A percentile compares a stretch with the other conserved stretches of the same genome.
phyloP scores from a whole-genome alignment of 139 green algal species.

The Picochlorum costavermella region DNA sequence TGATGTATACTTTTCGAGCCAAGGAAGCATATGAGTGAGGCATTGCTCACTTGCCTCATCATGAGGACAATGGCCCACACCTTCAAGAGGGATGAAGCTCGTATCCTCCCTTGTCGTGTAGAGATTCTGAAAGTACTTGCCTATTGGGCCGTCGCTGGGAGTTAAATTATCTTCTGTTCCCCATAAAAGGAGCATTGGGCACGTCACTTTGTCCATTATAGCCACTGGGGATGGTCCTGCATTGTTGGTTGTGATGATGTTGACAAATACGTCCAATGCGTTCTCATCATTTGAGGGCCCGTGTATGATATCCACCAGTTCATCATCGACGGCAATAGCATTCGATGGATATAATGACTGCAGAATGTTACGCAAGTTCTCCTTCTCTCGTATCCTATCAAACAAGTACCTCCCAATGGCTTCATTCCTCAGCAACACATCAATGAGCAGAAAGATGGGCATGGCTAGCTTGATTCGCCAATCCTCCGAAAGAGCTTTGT shows the following conservation, averaged over 20 bases:
- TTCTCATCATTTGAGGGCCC: slow-evolving; percentile 45
- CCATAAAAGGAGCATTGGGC: slow-evolving; percentile 81
- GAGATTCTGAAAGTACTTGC: slow-evolving; percentile 62
- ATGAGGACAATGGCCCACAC: slow-evolving; percentile 61
- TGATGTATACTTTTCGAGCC: slow-evolving; percentile 32
- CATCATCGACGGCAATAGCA: slow-evolving; percentile 67
- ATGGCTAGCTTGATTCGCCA: slow-evolving; percentile 70
- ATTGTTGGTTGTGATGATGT: slow-evolving; percentile 63
- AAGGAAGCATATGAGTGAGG: slow-evolving; percentile 59
- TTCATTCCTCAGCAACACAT: slow-evolving; percentile 70
- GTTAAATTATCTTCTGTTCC: slow-evolving; percentile 79
- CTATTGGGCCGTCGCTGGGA: slow-evolving; percentile 77
- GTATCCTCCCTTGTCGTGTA: slow-evolving; percentile 17
- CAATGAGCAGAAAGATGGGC: slow-evolving; percentile 78
- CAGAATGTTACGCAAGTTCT: slow-evolving; percentile 57
- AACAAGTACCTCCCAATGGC: slow-evolving; percentile 60
- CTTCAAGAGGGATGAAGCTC: slow-evolving; percentile 42
- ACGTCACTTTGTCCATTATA: slow-evolving; percentile 41
- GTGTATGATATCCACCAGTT: slow-evolving; percentile 70
- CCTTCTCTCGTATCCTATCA: slow-evolving; percentile 40
- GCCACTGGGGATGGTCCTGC: slow-evolving; percentile 57
- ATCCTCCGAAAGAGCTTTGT: slow-evolving; percentile 68
- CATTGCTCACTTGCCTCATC: slow-evolving; percentile 58
- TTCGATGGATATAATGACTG: slow-evolving; percentile 60
- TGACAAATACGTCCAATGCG: slow-evolving; percentile 80